Percentiles rank a stretch among this genome's conserved stretches.
Evolutionary conservation across 2,329 filamentous ascomycete species (phyloP).

Genomic region (Fusarium sp.): DNA sequence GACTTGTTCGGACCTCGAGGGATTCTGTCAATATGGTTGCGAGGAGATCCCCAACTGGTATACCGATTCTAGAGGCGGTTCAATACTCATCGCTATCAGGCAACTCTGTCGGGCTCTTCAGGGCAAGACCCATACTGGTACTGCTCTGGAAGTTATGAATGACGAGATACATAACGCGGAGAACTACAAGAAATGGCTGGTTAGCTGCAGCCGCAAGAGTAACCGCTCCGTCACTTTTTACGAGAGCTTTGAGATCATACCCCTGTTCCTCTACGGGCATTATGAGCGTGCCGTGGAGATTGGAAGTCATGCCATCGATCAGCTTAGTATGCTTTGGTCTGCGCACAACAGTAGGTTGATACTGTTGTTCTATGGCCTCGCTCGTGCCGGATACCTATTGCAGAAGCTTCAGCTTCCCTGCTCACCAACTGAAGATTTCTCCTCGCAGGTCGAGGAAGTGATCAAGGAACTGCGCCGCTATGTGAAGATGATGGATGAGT

Average conservation of each 20-base stretch:
- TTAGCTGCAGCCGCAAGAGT: conserved; percentile 64
- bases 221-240: conserved; percentile 75
- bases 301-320: conserved; percentile 61
- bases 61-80: conserved; percentile 76
- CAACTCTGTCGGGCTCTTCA: conserved; percentile 77
- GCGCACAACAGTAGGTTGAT: conserved; percentile 67
- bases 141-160: conserved; percentile 68
- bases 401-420: conserved; percentile 61
- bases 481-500: conserved; percentile 71
- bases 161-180: conserved; percentile 73
- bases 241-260: conserved; percentile 72
- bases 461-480: conserved; percentile 65
- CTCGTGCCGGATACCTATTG: conserved; percentile 64
- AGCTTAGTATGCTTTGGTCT: conserved; percentile 66
- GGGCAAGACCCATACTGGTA: conserved; percentile 72
- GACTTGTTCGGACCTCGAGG: conserved; percentile 75
- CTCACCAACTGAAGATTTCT: conserved; percentile 55
- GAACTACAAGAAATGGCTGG: conserved; percentile 70
- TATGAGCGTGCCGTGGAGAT: conserved; percentile 69
- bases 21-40: conserved; percentile 76
- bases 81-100: conserved; percentile 72
- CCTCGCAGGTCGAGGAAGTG: conserved; percentile 58
- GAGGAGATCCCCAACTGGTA: conserved; percentile 80
- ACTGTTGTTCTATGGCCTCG: conserved; percentile 69
- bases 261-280: conserved; percentile 71